Base-by-base conservation (phyloP, 495 filamentous ascomycete species). In the Bacidia rubella region DNA sequence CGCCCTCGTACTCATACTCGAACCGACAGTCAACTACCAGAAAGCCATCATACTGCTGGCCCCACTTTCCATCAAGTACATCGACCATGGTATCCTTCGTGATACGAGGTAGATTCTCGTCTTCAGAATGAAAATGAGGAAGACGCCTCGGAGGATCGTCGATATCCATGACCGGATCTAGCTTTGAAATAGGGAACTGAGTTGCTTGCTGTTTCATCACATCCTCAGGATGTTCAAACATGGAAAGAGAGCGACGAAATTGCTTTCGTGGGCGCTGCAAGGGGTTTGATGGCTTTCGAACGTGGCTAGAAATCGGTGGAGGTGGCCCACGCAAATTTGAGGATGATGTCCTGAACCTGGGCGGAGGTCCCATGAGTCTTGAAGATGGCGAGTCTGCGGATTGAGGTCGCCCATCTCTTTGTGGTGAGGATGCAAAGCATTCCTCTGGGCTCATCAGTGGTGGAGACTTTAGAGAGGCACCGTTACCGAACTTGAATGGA, bases 1-100 rank as follows among this genome's bases (percentile, higher is more conserved):
- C 93, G 42, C 93, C 93, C 26, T 94, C 82, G 65, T 90, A 99
- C 68, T 99, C 93, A 65, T 97, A 99, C 67, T 97, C 93, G 64
- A 99, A 99, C 11, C 92, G 85, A 63, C 93, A 99, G 61, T 99
- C 93, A 49, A 99, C 80, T 57, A 99, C 72, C 65, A 92, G 74
- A 56, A 83, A 80, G 54, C 87, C 76, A 48, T 86, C 80, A 60
- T 82, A 97, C 1, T 75, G 59, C 15, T 79, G 73, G 53, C 79
- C 77, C 65, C 81, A 96, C 59, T 86, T 84, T 35, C 87, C 87
- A 66, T 95, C 85, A 45, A 97, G 72, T n/a, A 99, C 75, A 11
- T 86, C 77, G 47, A 93, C 69, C 63, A 97, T 75, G 17, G 86
- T 94, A 22, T 74, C 68, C 56, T 82, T 79, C 22, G 81, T 77